A percentile compares a stretch with the other conserved stretches of the same genome.
phyloP scores from a whole-genome alignment of 257 asterid genomes.

The Petunia secreta region DNA sequence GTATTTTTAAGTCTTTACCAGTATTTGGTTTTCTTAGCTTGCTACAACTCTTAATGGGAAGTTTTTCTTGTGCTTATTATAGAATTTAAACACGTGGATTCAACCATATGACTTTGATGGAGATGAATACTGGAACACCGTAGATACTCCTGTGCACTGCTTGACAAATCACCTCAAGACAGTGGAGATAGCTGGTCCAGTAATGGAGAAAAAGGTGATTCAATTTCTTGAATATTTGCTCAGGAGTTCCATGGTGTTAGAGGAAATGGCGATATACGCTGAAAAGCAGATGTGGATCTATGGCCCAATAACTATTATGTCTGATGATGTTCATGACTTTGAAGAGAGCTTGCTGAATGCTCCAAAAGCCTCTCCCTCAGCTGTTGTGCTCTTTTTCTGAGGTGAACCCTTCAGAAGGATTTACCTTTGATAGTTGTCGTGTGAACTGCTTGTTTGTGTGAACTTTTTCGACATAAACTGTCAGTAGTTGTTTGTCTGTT shows the following conservation, averaged over 20 bases:
- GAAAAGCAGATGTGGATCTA: no score
- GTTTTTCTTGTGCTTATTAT: neutral
- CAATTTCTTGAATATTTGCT: constrained; percentile 20
- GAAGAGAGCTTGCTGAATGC: no score
- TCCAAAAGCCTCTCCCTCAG: neutral
- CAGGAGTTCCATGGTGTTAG: neutral
- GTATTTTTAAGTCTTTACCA: neutral
- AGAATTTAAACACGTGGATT: constrained; percentile 21
- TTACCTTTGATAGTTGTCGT: neutral
- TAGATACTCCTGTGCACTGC: constrained; percentile 11
- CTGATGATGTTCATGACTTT: no score
- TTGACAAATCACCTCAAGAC: constrained; percentile 20
- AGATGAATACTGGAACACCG: constrained; percentile 20
- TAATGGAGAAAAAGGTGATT: constrained; percentile 15
- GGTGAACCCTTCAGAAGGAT: constrained; percentile 16
- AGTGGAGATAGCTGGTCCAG: constrained; percentile 1
- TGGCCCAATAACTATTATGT: no score
- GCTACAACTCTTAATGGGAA: neutral
- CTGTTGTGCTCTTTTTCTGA: constrained; percentile 17
- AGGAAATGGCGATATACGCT: no score
- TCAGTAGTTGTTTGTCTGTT: neutral
- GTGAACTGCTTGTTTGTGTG: neutral
- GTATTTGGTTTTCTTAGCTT: neutral
- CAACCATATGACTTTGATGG: constrained; percentile 26
- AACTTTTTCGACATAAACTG: neutral